These are phyloP conservation scores for Backusella tuberculispora DNA, from an alignment of 192 early-diverging fungal species.

Conservation along the genomic window DNA sequence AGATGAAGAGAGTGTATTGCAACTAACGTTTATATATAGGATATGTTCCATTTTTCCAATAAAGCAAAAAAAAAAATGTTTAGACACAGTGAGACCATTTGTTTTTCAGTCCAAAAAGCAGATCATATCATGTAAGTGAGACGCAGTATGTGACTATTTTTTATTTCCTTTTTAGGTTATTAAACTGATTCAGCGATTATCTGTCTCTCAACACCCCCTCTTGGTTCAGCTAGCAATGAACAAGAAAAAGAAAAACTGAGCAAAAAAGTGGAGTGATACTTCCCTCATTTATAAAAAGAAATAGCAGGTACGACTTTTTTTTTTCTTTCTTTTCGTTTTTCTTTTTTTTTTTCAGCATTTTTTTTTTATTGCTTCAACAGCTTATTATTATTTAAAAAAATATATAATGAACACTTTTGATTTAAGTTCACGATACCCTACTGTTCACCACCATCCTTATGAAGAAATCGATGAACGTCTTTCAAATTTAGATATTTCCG, in stretches of 20 bases:
- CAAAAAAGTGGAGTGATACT: conserved; percentile 9
- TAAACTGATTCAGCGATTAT: conserved; percentile 6
- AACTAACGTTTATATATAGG: neutral
- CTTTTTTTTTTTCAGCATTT: neutral
- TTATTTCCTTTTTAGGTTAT: neutral
- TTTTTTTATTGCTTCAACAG: neutral
- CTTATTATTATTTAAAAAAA: neutral
- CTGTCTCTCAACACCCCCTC: neutral
- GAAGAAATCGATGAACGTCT: conserved; percentile 20
- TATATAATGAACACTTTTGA: neutral
- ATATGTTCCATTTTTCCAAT: conserved; percentile 9
- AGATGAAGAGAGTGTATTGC: neutral
- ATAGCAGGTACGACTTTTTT: neutral
- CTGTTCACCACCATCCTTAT: neutral
- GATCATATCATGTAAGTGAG: neutral
- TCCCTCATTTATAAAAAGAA: conserved; percentile 11
- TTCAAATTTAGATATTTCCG: conserved; percentile 1
- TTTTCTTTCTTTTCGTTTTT: conserved; percentile 15
- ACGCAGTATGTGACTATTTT: neutral
- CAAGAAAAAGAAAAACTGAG: conserved; percentile 2
- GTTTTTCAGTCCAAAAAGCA: neutral
- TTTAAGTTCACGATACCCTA: neutral
- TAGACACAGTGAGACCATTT: conserved; percentile 6
- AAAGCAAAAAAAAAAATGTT: neutral
- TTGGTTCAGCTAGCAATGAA: neutral